Percentiles rank a stretch among this genome's conserved stretches.
Conservation (phyloP, 2,329 filamentous ascomycete genomes). For the Amphichorda felina region DNA sequence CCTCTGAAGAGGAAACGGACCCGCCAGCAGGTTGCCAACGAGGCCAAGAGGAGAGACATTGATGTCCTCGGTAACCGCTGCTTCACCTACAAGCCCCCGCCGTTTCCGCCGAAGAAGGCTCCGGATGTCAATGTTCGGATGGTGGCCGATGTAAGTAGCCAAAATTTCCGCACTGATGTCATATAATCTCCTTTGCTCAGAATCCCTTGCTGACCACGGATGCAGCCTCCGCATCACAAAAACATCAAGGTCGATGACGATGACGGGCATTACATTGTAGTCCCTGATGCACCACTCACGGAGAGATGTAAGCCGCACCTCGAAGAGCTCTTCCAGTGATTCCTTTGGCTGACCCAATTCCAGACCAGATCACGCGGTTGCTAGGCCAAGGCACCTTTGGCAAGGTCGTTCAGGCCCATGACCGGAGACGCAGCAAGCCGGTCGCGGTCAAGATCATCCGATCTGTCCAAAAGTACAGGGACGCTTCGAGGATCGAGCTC, state of each 20-base stretch:
- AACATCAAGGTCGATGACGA: constrained; percentile 83
- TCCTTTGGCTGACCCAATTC: constrained; percentile 7
- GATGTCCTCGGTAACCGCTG: constrained; percentile 61
- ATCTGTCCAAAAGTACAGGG: constrained; percentile 95
- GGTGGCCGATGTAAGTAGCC: constrained; percentile 47
- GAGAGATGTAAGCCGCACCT: constrained; percentile 87
- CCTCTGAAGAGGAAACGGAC: constrained; percentile 87
- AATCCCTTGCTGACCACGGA: no score
- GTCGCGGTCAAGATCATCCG: constrained; percentile 98
- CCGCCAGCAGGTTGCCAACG: constrained; percentile 68
- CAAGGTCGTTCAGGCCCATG: constrained; percentile 90
- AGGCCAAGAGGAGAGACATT: constrained; percentile 67
- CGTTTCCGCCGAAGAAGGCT: constrained; percentile 82
- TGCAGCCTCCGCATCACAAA: constrained; percentile 28
- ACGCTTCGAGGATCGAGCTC: constrained; percentile 89
- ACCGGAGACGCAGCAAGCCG: constrained; percentile 61
- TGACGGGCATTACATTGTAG: constrained; percentile 93
- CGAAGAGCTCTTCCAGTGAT: not conserved
- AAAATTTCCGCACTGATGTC: no score
- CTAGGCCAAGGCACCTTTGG: constrained; percentile 96
- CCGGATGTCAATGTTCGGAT: constrained; percentile 58
- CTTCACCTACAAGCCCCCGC: constrained; percentile 73
- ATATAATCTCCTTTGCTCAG: no score
- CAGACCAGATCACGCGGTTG: constrained; percentile 79
- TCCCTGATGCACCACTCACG: constrained; percentile 74